Percentiles rank a stretch among this genome's conserved stretches.
Evolutionary conservation across 1,284 basidiomycete genomes (phyloP).

Genomic region (Coniferiporia sulphurascens): DNA sequence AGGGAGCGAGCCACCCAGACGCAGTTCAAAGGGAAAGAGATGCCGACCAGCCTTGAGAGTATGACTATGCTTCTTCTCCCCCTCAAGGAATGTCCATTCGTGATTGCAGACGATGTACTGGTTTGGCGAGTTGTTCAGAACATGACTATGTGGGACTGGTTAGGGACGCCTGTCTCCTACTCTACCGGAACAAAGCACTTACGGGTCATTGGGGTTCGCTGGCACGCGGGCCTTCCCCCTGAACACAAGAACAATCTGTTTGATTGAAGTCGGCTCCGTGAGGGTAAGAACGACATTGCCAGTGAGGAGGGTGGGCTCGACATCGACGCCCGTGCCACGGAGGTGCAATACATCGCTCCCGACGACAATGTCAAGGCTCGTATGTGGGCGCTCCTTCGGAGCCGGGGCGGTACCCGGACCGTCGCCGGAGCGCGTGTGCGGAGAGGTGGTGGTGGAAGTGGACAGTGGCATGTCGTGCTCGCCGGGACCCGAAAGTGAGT

Average conservation of each 20-base stretch:
- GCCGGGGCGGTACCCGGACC: slow-evolving; percentile 25
- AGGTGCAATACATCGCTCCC: slow-evolving; percentile 66
- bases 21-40: slow-evolving; percentile 83
- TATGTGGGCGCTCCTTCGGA: slow-evolving; percentile 36
- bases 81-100: slow-evolving; percentile 87
- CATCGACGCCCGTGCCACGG: slow-evolving; percentile 77
- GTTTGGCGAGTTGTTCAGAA: slow-evolving; percentile 41
- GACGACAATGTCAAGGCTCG: slow-evolving; percentile 70
- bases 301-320: slow-evolving; percentile 70
- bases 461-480: neutral
- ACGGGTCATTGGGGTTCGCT: slow-evolving; percentile 60
- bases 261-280: slow-evolving; percentile 76
- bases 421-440: slow-evolving; percentile 31
- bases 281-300: slow-evolving; percentile 79
- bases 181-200: slow-evolving; percentile 30
- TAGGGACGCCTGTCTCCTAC: neutral
- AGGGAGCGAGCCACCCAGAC: slow-evolving; percentile 77
- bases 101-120: slow-evolving; percentile 70
- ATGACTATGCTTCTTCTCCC: slow-evolving; percentile 70
- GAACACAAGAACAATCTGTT: slow-evolving; percentile 81
- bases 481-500: slow-evolving; percentile 6
- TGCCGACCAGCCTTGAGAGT: slow-evolving; percentile 89
- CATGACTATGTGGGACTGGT: slow-evolving; percentile 22
- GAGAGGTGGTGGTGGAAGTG: neutral
- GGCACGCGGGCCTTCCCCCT: slow-evolving; percentile 79